Conservation (phyloP, 1,139 yeast species). For the Scheffersomyces illinoinensis region DNA sequence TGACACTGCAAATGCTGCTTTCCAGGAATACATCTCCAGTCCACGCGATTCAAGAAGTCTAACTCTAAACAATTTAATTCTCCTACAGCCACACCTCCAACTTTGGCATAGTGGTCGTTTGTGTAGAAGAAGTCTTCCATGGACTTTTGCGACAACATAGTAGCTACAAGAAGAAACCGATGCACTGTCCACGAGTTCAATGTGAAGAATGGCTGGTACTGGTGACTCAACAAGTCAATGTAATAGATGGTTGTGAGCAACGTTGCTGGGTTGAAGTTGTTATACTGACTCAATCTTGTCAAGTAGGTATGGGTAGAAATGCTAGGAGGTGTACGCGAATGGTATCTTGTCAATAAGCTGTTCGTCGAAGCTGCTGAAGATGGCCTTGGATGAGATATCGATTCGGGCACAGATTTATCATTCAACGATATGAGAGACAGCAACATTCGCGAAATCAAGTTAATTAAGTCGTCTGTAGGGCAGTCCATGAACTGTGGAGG, state of each 20-base stretch:
- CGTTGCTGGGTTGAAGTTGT: constrained; percentile 81
- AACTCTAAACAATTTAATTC: constrained; percentile 87
- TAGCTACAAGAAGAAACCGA: constrained; percentile 84
- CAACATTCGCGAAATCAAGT: constrained; percentile 77
- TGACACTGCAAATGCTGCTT: constrained; percentile 23
- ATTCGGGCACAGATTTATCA: constrained; percentile 51
- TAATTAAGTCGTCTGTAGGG: constrained; percentile 66
- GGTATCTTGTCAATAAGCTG: constrained; percentile 74
- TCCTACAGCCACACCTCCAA: constrained; percentile 86
- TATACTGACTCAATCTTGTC: constrained; percentile 76
- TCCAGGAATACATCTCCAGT: constrained; percentile 58
- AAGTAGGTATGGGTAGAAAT: constrained; percentile 81
- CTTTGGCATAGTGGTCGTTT: constrained; percentile 90
- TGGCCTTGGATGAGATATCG: constrained; percentile 29
- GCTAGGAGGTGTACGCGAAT: constrained; percentile 88
- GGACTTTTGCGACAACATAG: constrained; percentile 89
- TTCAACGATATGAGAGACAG: constrained; percentile 68
- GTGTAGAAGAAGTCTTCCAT: constrained; percentile 94
- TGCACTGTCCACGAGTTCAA: constrained; percentile 92
- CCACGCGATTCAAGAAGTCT: constrained; percentile 80
- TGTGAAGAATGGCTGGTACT: constrained; percentile 75
- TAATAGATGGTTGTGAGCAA: constrained; percentile 81
- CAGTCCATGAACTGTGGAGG: constrained; percentile 68
- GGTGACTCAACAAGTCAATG: constrained; percentile 78
- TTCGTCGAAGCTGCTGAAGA: constrained; percentile 14